Conservation (phyloP, 129 eudicot genomes). For the Centaurea solstitialis region DNA sequence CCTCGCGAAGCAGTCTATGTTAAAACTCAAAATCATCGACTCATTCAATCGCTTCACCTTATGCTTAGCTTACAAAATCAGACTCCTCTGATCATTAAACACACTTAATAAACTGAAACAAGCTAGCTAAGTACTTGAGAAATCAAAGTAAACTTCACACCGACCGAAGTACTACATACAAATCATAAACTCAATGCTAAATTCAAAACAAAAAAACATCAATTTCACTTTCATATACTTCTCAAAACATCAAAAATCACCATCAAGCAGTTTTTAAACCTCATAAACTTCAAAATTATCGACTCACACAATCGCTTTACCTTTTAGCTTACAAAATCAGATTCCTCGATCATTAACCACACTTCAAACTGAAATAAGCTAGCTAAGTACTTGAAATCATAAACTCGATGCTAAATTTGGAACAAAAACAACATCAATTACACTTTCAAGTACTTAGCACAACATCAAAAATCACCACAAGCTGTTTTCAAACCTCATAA, state of each 20-base stretch:
- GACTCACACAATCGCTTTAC: background rate
- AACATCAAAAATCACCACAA: constrained; percentile 3
- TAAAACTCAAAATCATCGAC: no score
- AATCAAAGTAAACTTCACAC: background rate
- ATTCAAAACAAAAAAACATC: constrained; percentile 1
- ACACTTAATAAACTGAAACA: no score
- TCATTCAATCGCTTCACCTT: no score
- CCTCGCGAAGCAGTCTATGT: no score
- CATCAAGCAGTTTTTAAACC: background rate
- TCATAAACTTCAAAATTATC: background rate
- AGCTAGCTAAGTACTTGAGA: no score
- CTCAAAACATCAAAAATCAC: no score
- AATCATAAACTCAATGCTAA: background rate
- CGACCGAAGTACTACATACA: background rate
- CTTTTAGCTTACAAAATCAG: constrained; percentile 5
- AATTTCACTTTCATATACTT: background rate
- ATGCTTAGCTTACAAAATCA: no score
- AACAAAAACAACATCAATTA: constrained; percentile 9
- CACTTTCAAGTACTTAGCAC: background rate
- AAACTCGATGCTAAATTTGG: background rate
- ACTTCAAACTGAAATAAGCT: background rate
- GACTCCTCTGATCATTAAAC: no score
- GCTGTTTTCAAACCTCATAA: background rate
- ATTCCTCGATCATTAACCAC: background rate
- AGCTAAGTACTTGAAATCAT: background rate